Conservation (phyloP, 192 early-diverging fungal genomes). For the Coemansia sp. region DNA sequence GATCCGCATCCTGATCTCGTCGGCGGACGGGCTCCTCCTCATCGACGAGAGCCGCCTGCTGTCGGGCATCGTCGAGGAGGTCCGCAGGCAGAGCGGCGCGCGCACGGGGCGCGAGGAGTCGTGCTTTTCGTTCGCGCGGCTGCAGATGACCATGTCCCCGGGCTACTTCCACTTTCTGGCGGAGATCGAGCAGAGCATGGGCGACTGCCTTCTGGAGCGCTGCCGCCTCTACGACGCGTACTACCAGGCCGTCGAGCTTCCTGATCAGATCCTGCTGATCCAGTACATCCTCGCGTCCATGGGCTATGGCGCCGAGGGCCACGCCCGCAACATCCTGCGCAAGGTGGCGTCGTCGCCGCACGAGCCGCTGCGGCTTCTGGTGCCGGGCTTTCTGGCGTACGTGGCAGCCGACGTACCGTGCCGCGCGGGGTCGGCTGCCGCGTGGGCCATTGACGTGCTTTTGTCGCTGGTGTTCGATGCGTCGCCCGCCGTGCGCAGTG, state of each 20-base stretch:
- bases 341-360: slow-evolving; percentile 49
- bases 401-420: slow-evolving; percentile 41
- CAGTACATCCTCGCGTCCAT: slow-evolving; percentile 53
- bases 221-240: slow-evolving; percentile 48
- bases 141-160: slow-evolving; percentile 56
- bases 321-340: slow-evolving; percentile 47
- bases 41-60: slow-evolving; percentile 51
- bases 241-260: slow-evolving; percentile 53
- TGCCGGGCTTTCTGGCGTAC: slow-evolving; percentile 45
- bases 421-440: slow-evolving; percentile 33
- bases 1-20: slow-evolving; percentile 48
- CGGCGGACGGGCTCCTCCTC: slow-evolving; percentile 48
- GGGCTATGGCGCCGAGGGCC: slow-evolving; percentile 36
- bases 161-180: slow-evolving; percentile 54
- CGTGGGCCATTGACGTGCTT: slow-evolving; percentile 50
- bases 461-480: slow-evolving; percentile 34
- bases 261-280: slow-evolving; percentile 48
- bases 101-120: slow-evolving; percentile 46
- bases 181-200: slow-evolving; percentile 43
- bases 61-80: slow-evolving; percentile 46
- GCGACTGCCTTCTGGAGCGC: slow-evolving; percentile 45
- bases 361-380: slow-evolving; percentile 40
- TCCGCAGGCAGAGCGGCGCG: slow-evolving; percentile 42
- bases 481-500: slow-evolving; percentile 36
- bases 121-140: slow-evolving; percentile 50